Evolutionary conservation across 129 eudicot species (phyloP), one percentile per base, ranked within the genome.

Genomic region (Helianthus tuberosus): DNA sequence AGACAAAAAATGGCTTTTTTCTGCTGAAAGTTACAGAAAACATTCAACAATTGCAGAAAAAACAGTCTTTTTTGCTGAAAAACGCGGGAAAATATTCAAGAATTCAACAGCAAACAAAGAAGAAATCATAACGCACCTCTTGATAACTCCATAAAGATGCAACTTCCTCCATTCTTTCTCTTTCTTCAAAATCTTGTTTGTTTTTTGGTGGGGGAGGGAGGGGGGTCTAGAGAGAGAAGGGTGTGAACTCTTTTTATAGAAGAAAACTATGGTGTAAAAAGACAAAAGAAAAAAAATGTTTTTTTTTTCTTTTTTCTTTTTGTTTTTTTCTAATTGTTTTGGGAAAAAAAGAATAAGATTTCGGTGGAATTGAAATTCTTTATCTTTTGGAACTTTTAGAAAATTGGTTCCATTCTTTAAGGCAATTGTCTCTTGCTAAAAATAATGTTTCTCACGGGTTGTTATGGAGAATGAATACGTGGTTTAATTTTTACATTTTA

Each of bases 91-190:
- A 64, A 61, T 3, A 43, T 58, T 74, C 48, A 69, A 63, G 32
- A 62, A 39, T 52, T n/a, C 1, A 59, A 74, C 23, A 75, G 39
- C 4, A 72, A 75, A 82, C 10, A 53, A 39, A 32, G 14, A 16
- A 53, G 12, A 49, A 78, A 74, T 10, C 6, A 72, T 43, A 75
- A 84, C 89, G 79, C 70, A 91, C 97, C 92, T 91, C 90, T 75
- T 80, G 92, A 74, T 86, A 84, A 77, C 73, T 80, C 97, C 97
- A 91, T 66, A 88, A 75, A 66, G 96, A 86, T 58, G 73, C 76
- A 71, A 85, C 44, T 61, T 90, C 89, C 15, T 79, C 96, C 95
- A 91, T 91, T 41, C 13, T 53, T 23, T 77, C 47, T 64, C 11
- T 64, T 38, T 63, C 62, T 15, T 52, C 44, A 36, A 77, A 38